phyloP scores from a whole-genome alignment of 306 rosid genomes.

The Citrullus colocynthis region DNA sequence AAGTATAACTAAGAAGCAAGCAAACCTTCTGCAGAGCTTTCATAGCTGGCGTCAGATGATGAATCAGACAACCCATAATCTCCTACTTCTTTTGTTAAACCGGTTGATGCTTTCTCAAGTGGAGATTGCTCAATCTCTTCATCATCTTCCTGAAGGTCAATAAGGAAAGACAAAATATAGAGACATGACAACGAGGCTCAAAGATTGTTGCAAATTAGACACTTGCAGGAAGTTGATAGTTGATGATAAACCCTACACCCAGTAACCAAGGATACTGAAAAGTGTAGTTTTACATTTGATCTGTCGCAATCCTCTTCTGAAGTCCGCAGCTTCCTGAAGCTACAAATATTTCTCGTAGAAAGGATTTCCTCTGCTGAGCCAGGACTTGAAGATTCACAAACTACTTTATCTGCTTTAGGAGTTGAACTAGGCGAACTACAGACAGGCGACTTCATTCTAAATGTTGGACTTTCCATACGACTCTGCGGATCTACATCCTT shows the following conservation, averaged over 20 bases:
- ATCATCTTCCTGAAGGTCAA: constrained; percentile 38
- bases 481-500: constrained; percentile 29
- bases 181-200: constrained; percentile 16
- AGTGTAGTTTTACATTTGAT: constrained; percentile 19
- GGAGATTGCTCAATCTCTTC: constrained; percentile 26
- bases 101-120: constrained; percentile 21
- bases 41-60: constrained; percentile 28
- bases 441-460: constrained; percentile 34
- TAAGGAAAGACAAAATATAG: constrained; percentile 42
- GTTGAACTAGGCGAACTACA: constrained; percentile 39
- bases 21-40: constrained; percentile 37
- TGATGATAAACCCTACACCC: neutral
- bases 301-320: constrained; percentile 23
- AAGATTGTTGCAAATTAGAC: neutral
- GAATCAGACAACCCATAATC: constrained; percentile 39
- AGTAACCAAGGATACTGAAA: constrained; percentile 52
- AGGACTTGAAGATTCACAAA: constrained; percentile 22
- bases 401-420: constrained; percentile 26
- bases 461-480: constrained; percentile 47
- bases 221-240: neutral
- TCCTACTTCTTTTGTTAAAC: constrained; percentile 23
- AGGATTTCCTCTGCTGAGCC: constrained; percentile 22
- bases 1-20: constrained; percentile 9
- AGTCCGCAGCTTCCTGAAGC: constrained; percentile 30
- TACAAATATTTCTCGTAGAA: constrained; percentile 28